A percentile compares a stretch with the other conserved stretches of the same genome.
phyloP scores from a whole-genome alignment of 306 rosid genomes.

The Quercus dentata region DNA sequence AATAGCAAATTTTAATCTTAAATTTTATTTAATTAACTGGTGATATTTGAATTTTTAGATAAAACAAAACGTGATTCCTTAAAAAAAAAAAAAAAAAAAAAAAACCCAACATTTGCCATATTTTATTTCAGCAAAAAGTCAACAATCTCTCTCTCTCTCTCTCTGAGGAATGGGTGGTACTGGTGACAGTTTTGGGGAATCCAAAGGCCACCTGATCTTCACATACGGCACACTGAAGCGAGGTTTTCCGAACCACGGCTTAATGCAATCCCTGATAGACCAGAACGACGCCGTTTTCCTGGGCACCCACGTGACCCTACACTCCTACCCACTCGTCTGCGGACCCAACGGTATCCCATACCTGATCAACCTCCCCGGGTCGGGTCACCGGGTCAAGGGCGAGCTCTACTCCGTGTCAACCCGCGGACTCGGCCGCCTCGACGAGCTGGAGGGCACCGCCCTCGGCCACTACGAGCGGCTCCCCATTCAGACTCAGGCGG shows the following conservation, averaged over 20 bases:
- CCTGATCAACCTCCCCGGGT: slow-evolving; percentile 58
- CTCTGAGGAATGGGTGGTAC: background rate
- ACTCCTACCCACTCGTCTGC: slow-evolving; percentile 44
- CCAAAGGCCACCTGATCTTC: slow-evolving; percentile 33
- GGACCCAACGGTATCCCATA: slow-evolving; percentile 72
- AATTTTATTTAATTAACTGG: too few relatives aligned
- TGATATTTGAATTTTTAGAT: too few relatives aligned
- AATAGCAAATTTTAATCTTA: accelerated
- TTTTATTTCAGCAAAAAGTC: too few relatives aligned
- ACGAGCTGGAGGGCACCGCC: slow-evolving; percentile 49
- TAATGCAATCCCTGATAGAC: slow-evolving; percentile 38
- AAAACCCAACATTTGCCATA: too few relatives aligned
- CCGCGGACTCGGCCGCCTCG: slow-evolving; percentile 42
- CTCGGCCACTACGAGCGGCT: slow-evolving; percentile 54
- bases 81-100: too few relatives aligned
- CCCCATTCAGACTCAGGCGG: slow-evolving; percentile 7
- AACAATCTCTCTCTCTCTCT: too few relatives aligned
- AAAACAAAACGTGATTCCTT: too few relatives aligned
- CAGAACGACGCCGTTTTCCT: slow-evolving; percentile 40
- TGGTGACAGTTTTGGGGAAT: background rate
- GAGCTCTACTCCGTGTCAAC: slow-evolving; percentile 54
- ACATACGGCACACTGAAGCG: slow-evolving; percentile 67
- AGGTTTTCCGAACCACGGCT: slow-evolving; percentile 49
- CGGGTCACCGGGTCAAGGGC: slow-evolving; percentile 46
- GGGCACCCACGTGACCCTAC: slow-evolving; percentile 30